Evolutionary conservation across 768 basidiomycete genomes (phyloP).

Genomic region (Clitopilus passeckerianus): DNA sequence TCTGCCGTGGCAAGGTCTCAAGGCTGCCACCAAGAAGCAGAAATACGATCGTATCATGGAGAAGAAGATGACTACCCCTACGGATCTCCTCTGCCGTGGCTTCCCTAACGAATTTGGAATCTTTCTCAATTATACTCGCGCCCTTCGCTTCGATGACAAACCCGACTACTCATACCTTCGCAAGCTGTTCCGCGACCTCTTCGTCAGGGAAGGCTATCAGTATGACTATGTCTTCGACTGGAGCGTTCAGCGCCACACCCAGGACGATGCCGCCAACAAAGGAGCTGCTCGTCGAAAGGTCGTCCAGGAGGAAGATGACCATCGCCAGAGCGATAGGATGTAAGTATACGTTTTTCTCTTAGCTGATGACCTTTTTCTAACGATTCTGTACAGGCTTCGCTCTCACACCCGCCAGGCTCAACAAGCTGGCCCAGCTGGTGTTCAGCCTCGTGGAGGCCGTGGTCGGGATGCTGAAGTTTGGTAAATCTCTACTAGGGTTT

Average conservation of each 20-base stretch:
- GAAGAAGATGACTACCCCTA: slow-evolving; percentile 99
- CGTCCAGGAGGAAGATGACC: slow-evolving; percentile 82
- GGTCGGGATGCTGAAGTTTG: slow-evolving; percentile 50
- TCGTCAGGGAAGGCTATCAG: slow-evolving; percentile 96
- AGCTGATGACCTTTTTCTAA: slow-evolving; percentile 8
- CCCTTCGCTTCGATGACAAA: slow-evolving; percentile 99
- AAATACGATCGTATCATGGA: slow-evolving; percentile 99
- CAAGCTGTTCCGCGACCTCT: slow-evolving; percentile 98
- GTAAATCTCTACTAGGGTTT: slow-evolving; percentile 32
- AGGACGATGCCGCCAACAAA: slow-evolving; percentile 65
- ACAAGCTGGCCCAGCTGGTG: slow-evolving; percentile 48
- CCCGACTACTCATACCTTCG: slow-evolving; percentile 99
- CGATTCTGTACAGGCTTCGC: slow-evolving; percentile 56
- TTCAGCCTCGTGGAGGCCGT: slow-evolving; percentile 38
- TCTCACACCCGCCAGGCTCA: slow-evolving; percentile 84
- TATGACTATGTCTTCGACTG: slow-evolving; percentile 99
- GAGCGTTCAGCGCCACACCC: slow-evolving; percentile 78
- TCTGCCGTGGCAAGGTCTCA: slow-evolving; percentile 98
- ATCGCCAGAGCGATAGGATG: slow-evolving; percentile 79
- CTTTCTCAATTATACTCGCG: slow-evolving; percentile 98
- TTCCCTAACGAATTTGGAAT: slow-evolving; percentile 99
- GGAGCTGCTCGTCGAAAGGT: slow-evolving; percentile 68
- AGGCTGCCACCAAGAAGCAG: slow-evolving; percentile 99
- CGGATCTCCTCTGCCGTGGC: slow-evolving; percentile 95
- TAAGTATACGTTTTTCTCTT: slow-evolving; percentile 33